Base-by-base conservation (phyloP, 176 grass and related monocot species). In the Oryza longistaminata region DNA sequence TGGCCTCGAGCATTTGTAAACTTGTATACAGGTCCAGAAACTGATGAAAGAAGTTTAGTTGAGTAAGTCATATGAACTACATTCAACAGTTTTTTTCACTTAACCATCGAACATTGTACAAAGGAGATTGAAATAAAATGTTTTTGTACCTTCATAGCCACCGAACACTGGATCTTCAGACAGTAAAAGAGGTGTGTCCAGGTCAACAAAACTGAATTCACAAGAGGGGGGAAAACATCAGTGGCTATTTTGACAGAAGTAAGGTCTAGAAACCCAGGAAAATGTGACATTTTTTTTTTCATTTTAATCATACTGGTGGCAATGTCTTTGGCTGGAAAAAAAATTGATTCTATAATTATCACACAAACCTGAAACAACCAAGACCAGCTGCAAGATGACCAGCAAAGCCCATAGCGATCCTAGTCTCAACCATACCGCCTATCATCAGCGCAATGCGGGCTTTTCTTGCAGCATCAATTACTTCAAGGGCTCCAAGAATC, bases 351-450 rank as follows among this genome's bases (percentile, higher is more conserved):
- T 11, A 52, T 65, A 50, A n/a, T 37, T 78, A 85, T 0, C 12
- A 81, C 7, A 76, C 74, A 26, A 64, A 90, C 96, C 96, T 96
- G 87, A 99, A 99, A 83, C 96, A 92, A 68, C 91, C 93, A 27
- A 99, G 87, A 5, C 96, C 96, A 94, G 96, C 93, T 76, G 96
- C 93, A 44, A 96, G 90, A 88, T 99, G 96, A 21, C 91, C 93
- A 62, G 96, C 90, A 66, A 99, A 99, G 61, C 96, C 93, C 93
- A 96, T 96, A 29, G 91, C 93, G 0, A 99, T 82, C 69, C 93
- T 93, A 58, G 96, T 99, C 87, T 99, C 93, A 6, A 99, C 93
- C 96, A 99, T 99, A 62, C 96, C 93, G 21, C 96, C 96, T 61
- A 99, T 96, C 96, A 99, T 99, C 74, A 99, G 92, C 5, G 86